Evolutionary conservation across 2,329 filamentous ascomycete species (phyloP), one percentile per base, ranked within the genome.

Genomic region (Diaporthe aspalathi): DNA sequence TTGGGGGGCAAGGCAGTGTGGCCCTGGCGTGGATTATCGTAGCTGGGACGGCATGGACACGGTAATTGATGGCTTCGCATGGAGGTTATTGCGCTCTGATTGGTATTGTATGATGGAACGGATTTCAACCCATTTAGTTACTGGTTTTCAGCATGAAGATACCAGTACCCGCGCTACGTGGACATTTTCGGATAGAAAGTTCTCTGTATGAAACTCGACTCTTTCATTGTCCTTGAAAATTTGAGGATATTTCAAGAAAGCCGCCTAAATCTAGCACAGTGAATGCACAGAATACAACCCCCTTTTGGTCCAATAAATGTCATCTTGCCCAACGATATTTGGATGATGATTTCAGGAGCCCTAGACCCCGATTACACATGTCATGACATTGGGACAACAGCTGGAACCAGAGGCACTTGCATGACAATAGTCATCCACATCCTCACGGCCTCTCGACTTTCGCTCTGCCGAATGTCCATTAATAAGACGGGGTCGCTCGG

Each of bases 61-160:
- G 2, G 40, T 54, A 7, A 24, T 56, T 6, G 35, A 24, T 56
- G 8, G 35, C 14, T 43, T n/a, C 17, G 22, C 43, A 67, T 24
- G 52, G 53, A 27, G 62, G 43, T 53, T 60, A 27, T 54, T 62
- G 20, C 20, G 24, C 17, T 22, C 11, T 27, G 6, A 62, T 3
- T 29, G 9, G 40, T 43, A 17, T 22, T 29, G 7, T 40, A 22
- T 62, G 14, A n/a, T 47, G 43, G 57, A 17, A 22, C 4, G 38
- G 22, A 43, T 12, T 6, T 43, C 8, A 27, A 38, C 14, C 12
- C 12, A 40, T 4, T 17, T n/a, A 57, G 35, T 22, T 38, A 38
- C 56, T 2, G 32, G 27, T 32, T 27, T 63, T n/a, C 43, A 63
- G 43, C 43, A 63, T 47, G 40, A n/a, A 63, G 57, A 63, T 63